Evolutionary conservation across 2,329 filamentous ascomycete genomes (phyloP), one percentile per base, ranked within the genome.

Genomic region (Penicillium sp.): DNA sequence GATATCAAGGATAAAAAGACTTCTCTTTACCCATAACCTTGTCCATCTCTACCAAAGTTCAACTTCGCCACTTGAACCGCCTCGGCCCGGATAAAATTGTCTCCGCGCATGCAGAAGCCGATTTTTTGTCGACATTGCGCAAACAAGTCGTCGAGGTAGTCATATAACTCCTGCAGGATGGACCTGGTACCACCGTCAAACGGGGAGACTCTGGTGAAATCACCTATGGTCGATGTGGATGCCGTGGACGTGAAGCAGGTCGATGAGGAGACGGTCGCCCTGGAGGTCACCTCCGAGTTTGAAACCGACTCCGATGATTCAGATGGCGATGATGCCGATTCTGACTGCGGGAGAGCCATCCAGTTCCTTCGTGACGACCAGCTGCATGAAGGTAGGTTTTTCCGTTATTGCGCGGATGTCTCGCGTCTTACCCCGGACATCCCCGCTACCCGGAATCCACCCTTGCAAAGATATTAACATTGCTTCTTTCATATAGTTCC

Each of bases 291-390:
- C 49, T 75, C 72, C 14, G 70, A 74, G 33, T 68, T 68, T 48
- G 72, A 74, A 55, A 67, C 68, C 9, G 68, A 73, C 39, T 73
- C 73, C 55, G 73, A 75, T 53, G 69, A 66, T 55, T 70, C 70
- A 37, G 75, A 75, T 31, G 68, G 80, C 13, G 88, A 85, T 85
- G 86, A 88, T 64, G 83, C 81, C 6, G 83, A 87, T 62, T 88
- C 85, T 26, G 73, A 89, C 2, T 86, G 86, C 59, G 85, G 85
- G 60, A 86, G 88, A 65, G 78, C 81, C 33, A 77, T 89, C 52
- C 83, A 87, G 54, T 81, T 85, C 55, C 70, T 88, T 59, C 76
- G 77, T 45, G 80, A 86, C 57, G 81, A 83, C 33, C 72, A 79
- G 65, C 77, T 79, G n/a, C 73, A 69, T 24, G 71, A 74, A 56